A percentile compares a stretch with the other conserved stretches of the same genome.
Conservation (phyloP, 352 stramenopile species). For the Thraustochytrium sp. region DNA sequence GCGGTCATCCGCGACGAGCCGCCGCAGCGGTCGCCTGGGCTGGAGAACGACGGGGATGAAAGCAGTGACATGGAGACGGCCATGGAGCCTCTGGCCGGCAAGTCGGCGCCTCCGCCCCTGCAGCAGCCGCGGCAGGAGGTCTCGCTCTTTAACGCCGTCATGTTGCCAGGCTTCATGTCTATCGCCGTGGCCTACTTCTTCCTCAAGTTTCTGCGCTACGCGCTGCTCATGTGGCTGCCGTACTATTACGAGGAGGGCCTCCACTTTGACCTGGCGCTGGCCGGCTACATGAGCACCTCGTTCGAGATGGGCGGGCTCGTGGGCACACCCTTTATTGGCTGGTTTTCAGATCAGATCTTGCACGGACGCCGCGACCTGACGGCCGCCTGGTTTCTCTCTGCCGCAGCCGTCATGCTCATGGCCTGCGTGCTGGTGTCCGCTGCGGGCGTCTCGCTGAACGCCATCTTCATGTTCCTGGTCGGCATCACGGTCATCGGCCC, state of each 20-base stretch:
- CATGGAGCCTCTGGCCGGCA: not conserved
- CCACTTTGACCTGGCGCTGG: constrained; percentile 9
- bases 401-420: constrained; percentile 22
- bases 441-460: not conserved
- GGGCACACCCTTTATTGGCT: constrained; percentile 44
- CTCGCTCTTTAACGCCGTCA: not conserved
- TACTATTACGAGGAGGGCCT: constrained; percentile 44
- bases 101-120: no score
- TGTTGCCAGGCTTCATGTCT: constrained; percentile 2
- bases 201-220: constrained; percentile 45
- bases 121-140: not conserved
- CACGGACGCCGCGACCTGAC: not conserved
- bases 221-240: constrained; percentile 43
- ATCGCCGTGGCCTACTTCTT: constrained; percentile 42
- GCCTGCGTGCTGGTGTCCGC: not conserved
- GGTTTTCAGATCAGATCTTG: constrained; percentile 30
- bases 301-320: constrained; percentile 41
- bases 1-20: not conserved
- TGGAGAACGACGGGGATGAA: not conserved
- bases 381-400: constrained; percentile 16
- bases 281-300: constrained; percentile 35
- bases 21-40: not conserved
- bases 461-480: constrained; percentile 39
- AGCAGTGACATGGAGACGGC: not conserved
- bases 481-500: constrained; percentile 44